phyloP scores from a whole-genome alignment of 352 stramenopile genomes.

The Globisporangium nagaii region DNA sequence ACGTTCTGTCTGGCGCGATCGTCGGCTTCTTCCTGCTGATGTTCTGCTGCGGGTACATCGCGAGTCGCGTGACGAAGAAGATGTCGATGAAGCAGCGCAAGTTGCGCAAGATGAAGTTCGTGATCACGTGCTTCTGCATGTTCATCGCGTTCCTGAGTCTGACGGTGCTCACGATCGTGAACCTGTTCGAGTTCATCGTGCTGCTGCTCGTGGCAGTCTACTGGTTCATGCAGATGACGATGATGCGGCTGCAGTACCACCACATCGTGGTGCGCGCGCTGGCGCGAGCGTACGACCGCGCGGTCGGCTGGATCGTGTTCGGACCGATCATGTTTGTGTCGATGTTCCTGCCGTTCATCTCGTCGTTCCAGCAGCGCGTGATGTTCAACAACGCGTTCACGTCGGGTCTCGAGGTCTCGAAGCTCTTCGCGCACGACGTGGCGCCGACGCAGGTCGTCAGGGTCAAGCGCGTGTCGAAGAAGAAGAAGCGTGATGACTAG shows the following conservation, averaged over 20 bases:
- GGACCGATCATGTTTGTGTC: conserved; percentile 84
- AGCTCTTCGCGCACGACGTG: conserved; percentile 85
- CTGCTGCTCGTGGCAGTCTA: conserved; percentile 70
- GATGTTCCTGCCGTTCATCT: conserved; percentile 88
- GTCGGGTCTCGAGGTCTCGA: conserved; percentile 82
- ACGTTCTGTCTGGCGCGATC: conserved; percentile 54
- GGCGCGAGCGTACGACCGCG: conserved; percentile 65
- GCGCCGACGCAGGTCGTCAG: conserved; percentile 76
- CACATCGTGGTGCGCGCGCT: conserved; percentile 81
- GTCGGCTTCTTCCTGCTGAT: conserved; percentile 69
- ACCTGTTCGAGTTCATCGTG: conserved; percentile 71
- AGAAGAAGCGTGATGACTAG: conserved; percentile 87
- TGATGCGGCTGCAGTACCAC: conserved; percentile 75
- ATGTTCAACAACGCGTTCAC: conserved; percentile 91
- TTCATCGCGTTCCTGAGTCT: conserved; percentile 62
- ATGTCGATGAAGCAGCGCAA: conserved; percentile 89
- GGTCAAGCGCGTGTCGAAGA: conserved; percentile 85
- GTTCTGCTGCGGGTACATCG: conserved; percentile 80
- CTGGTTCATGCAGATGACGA: conserved; percentile 85
- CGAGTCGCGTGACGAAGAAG: conserved; percentile 84
- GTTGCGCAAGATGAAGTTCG: conserved; percentile 86
- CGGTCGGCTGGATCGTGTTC: conserved; percentile 86
- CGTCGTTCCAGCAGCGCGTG: conserved; percentile 83
- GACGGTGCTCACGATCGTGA: conserved; percentile 59
- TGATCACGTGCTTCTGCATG: conserved; percentile 67